These are phyloP conservation scores for Phaffomyces thermotolerans DNA, from an alignment of 805 yeast species.

Conservation along the genomic window DNA sequence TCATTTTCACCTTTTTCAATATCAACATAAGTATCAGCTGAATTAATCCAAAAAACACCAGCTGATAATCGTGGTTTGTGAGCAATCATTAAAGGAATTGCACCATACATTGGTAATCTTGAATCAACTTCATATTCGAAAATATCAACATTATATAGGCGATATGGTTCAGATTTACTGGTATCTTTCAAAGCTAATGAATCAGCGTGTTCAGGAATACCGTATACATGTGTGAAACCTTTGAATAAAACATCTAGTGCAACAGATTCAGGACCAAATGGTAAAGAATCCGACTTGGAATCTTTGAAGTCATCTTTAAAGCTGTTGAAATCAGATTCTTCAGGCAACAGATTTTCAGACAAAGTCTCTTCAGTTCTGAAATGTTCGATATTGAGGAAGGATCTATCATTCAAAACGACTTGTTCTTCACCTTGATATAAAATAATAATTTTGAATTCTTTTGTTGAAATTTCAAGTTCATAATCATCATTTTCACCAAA, in stretches of 20 bases:
- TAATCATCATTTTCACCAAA: slow-evolving; percentile 38
- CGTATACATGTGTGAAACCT: slow-evolving; percentile 62
- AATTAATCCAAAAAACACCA: slow-evolving; percentile 87
- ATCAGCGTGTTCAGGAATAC: slow-evolving; percentile 97
- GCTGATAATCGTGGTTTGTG: slow-evolving; percentile 48
- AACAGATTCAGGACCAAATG: slow-evolving; percentile 85
- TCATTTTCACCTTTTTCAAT: slow-evolving; percentile 33
- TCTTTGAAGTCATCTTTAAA: slow-evolving; percentile 70
- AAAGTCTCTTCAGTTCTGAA: slow-evolving; percentile 44
- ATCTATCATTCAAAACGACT: slow-evolving; percentile 58
- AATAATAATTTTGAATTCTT: slow-evolving; percentile 46
- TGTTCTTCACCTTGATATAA: slow-evolving; percentile 38
- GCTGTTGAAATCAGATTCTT: slow-evolving; percentile 58
- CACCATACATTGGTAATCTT: slow-evolving; percentile 88
- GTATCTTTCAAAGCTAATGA: slow-evolving; percentile 71
- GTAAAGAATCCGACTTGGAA: slow-evolving; percentile 53
- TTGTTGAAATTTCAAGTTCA: slow-evolving; percentile 34
- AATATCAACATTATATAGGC: slow-evolving; percentile 88
- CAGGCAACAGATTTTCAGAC: slow-evolving; percentile 37
- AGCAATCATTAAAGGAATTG: slow-evolving; percentile 83
- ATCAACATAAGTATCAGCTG: slow-evolving; percentile 90
- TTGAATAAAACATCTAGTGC: slow-evolving; percentile 68
- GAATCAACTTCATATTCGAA: slow-evolving; percentile 87
- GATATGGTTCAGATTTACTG: slow-evolving; percentile 56
- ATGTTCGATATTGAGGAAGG: slow-evolving; percentile 79